Conservation (phyloP, 371 early-diverging fungal genomes). For the Phascolomyces articulosus region DNA sequence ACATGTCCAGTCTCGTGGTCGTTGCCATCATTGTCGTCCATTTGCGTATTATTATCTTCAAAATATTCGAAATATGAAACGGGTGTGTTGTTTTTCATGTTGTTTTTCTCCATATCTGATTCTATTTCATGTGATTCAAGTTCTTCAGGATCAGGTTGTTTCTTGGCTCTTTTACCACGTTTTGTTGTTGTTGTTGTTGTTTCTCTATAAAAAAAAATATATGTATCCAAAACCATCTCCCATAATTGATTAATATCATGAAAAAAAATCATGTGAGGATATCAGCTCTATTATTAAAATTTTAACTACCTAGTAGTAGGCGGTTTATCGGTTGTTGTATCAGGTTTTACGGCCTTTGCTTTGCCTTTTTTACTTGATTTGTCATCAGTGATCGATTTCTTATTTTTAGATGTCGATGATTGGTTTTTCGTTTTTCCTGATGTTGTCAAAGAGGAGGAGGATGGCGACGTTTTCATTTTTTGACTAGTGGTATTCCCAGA, state of each 20-base stretch:
- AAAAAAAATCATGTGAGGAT: too few species aligned
- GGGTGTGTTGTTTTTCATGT: neutral
- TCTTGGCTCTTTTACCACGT: slow-evolving; percentile 15
- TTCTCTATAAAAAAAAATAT: neutral
- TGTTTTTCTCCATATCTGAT: slow-evolving; percentile 10
- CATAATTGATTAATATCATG: neutral
- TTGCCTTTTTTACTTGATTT: slow-evolving; percentile 18
- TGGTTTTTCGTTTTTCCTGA: neutral
- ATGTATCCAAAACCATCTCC: too few species aligned
- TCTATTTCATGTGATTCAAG: slow-evolving; percentile 13
- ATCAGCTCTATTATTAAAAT: too few species aligned
- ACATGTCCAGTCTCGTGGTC: neutral
- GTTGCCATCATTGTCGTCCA: too few species aligned
- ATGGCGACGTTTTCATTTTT: neutral
- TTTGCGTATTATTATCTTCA: neutral
- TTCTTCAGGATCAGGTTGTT: slow-evolving; percentile 28
- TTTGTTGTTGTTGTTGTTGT: slow-evolving; percentile 2
- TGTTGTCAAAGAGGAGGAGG: neutral
- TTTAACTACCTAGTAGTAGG: neutral
- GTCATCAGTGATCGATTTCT: neutral
- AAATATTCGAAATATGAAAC: slow-evolving; percentile 24
- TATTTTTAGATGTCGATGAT: neutral
- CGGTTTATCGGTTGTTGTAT: neutral
- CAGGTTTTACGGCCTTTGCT: slow-evolving; percentile 15
- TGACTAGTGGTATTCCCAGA: neutral